Evolutionary conservation across 2,329 filamentous ascomycete species (phyloP).

Genomic region (Monosporascus ibericus): DNA sequence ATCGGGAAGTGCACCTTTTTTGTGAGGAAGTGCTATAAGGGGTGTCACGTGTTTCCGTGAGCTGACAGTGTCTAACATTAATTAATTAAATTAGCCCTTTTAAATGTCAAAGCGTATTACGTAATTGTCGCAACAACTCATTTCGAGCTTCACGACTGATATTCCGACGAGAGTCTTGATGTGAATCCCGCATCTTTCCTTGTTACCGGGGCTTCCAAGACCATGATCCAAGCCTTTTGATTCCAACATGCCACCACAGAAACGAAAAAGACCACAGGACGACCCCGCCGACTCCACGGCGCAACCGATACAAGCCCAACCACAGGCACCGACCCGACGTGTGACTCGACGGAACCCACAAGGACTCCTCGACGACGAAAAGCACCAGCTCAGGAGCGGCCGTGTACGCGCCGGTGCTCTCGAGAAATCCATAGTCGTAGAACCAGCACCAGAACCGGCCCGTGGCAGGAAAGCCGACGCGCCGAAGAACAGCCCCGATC

Average conservation of each 20-base stretch:
- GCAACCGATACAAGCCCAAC: not conserved
- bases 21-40: not conserved
- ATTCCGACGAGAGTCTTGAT: too few species aligned
- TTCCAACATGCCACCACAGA: slow-evolving; percentile 21
- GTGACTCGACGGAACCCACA: slow-evolving; percentile 21
- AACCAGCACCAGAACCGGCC: slow-evolving; percentile 1
- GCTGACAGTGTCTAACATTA: not conserved
- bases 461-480: slow-evolving; percentile 9
- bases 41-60: slow-evolving; percentile 13
- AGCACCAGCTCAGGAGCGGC: slow-evolving; percentile 20
- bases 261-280: slow-evolving; percentile 25
- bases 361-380: slow-evolving; percentile 5
- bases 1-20: not conserved
- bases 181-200: too few species aligned
- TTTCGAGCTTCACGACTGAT: not conserved
- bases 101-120: slow-evolving; percentile 6
- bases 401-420: slow-evolving; percentile 15
- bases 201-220: too few species aligned
- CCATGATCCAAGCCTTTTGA: not conserved
- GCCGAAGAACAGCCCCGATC: slow-evolving; percentile 5
- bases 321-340: slow-evolving; percentile 16
- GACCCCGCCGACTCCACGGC: slow-evolving; percentile 5
- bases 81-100: not conserved
- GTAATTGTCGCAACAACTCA: slow-evolving; percentile 6
- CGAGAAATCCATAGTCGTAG: slow-evolving; percentile 4